These are phyloP conservation scores for Glebionis coronaria DNA, from an alignment of 129 eudicot species.

Conservation along the genomic window DNA sequence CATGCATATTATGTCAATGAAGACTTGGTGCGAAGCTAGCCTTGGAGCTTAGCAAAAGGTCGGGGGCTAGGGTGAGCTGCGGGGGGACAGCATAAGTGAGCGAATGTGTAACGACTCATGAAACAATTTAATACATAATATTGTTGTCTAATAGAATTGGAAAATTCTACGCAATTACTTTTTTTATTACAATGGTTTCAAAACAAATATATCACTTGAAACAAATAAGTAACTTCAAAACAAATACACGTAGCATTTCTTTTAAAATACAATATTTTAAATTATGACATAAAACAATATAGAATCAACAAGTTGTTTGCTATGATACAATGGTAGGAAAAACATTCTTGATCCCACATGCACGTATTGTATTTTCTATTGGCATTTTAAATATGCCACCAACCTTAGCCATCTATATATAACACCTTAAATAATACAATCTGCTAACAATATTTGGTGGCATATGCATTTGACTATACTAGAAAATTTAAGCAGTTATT, in stretches of 20 bases:
- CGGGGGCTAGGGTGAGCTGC: too few relatives aligned
- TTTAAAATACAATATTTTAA: not conserved
- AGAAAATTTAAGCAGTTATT: too few relatives aligned
- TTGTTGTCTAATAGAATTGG: too few relatives aligned
- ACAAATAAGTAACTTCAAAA: not conserved
- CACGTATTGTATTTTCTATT: conserved; percentile 21
- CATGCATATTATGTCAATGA: too few relatives aligned
- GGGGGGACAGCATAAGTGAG: too few relatives aligned
- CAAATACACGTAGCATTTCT: not conserved
- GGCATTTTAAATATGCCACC: conserved; percentile 16
- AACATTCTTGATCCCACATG: conserved; percentile 40
- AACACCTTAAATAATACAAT: conserved; percentile 2
- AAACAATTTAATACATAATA: conserved; percentile 11
- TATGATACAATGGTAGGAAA: conserved; percentile 19
- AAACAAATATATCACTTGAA: not conserved
- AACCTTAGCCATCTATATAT: not conserved
- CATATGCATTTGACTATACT: not conserved
- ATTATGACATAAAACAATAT: not conserved
- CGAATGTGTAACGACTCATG: conserved; percentile 4
- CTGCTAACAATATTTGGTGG: conserved; percentile 1
- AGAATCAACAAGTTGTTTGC: conserved; percentile 19
- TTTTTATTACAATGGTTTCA: not conserved
- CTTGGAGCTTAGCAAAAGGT: too few relatives aligned
- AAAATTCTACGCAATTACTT: too few relatives aligned
- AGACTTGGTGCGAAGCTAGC: too few relatives aligned